phyloP scores from a whole-genome alignment of 2,329 filamentous ascomycete genomes.

The Pyricularia sp. region DNA sequence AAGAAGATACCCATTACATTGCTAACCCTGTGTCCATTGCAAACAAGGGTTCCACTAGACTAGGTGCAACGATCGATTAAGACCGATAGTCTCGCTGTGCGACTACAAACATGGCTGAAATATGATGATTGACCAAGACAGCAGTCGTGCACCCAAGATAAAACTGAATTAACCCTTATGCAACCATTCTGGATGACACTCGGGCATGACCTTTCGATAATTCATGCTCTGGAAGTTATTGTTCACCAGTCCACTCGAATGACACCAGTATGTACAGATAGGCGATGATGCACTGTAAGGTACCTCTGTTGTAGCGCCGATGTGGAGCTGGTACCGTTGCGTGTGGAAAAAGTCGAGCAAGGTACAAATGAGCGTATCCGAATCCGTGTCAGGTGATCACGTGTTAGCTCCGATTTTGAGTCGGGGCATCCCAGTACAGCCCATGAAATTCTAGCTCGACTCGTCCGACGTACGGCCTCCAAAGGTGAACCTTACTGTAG shows the following conservation, averaged over 20 bases:
- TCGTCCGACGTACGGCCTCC: neutral
- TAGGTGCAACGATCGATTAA: too few relatives aligned
- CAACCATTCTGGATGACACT: neutral
- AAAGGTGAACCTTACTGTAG: neutral
- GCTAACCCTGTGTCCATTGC: neutral
- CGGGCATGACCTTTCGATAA: too few relatives aligned
- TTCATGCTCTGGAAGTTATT: neutral
- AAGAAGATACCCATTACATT: neutral
- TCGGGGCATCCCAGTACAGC: neutral
- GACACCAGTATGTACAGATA: neutral
- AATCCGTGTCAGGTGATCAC: neutral
- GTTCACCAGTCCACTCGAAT: neutral
- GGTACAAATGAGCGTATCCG: neutral
- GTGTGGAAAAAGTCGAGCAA: neutral
- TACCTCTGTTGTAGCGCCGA: too few relatives aligned
- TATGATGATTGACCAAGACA: neutral
- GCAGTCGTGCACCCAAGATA: neutral
- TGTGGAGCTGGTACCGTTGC: neutral
- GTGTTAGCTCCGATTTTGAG: neutral
- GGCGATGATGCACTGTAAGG: too few relatives aligned
- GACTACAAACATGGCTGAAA: too few relatives aligned
- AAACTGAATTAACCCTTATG: neutral
- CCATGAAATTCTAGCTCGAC: neutral
- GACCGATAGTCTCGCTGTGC: too few relatives aligned
- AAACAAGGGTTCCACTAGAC: neutral